phyloP scores from a whole-genome alignment of 257 asterid genomes.

The Lycium ferocissimum region DNA sequence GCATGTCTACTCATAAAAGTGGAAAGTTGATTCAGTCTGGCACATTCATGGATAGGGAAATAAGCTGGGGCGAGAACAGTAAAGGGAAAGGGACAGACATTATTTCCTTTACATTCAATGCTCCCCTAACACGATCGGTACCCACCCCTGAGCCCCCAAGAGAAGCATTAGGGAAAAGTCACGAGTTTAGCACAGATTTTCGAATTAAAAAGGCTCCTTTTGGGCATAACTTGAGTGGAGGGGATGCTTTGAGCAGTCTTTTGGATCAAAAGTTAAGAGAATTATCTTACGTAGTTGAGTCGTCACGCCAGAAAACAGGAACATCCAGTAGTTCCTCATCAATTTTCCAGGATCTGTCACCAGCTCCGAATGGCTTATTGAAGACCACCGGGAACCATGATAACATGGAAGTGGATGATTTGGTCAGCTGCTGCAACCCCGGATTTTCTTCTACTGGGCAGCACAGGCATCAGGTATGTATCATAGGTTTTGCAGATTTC shows the following conservation, averaged over 20 bases:
- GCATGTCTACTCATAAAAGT: slow-evolving; percentile 39
- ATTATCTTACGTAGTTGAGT: slow-evolving; percentile 62
- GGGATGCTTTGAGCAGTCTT: slow-evolving; percentile 73
- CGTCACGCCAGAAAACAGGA: slow-evolving; percentile 52
- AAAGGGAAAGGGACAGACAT: slow-evolving; percentile 63
- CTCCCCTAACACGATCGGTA: slow-evolving; percentile 69
- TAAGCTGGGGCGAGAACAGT: slow-evolving; percentile 54
- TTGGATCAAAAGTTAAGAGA: slow-evolving; percentile 84
- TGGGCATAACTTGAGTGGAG: slow-evolving; percentile 54
- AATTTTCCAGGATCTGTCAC: slow-evolving; percentile 38
- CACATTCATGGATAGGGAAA: slow-evolving; percentile 39
- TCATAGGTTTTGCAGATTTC: background rate
- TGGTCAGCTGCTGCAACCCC: slow-evolving; percentile 43
- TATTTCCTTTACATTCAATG: slow-evolving; percentile 84
- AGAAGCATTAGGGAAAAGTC: slow-evolving; percentile 48
- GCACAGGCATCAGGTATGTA: slow-evolving; percentile 54
- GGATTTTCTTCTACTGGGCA: slow-evolving; percentile 39
- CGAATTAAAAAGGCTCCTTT: slow-evolving; percentile 46
- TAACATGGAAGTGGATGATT: slow-evolving; percentile 42
- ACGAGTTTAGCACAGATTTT: slow-evolving; percentile 45
- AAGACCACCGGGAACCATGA: slow-evolving; percentile 43
- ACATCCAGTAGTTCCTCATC: slow-evolving; percentile 33
- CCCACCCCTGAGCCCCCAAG: slow-evolving; percentile 43
- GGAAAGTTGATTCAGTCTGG: slow-evolving; percentile 51
- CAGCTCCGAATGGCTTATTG: slow-evolving; percentile 37